phyloP scores from a whole-genome alignment of 202 grass and related monocot genomes.

The Carex arenaria region DNA sequence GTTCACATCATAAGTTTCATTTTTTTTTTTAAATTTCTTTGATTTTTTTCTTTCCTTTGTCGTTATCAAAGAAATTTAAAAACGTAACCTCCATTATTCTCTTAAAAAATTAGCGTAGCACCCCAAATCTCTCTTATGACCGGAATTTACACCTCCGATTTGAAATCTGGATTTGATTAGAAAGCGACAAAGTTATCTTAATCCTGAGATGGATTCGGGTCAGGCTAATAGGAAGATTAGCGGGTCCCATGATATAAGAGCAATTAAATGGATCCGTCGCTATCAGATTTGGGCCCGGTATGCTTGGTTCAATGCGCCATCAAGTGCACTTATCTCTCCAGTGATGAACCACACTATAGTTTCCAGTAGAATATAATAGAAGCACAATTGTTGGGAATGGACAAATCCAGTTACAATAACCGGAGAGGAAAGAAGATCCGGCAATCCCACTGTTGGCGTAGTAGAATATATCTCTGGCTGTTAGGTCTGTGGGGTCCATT shows the following conservation, averaged over 20 bases:
- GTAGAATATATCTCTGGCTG: conserved; percentile 15
- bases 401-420: not conserved
- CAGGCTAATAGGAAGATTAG: conserved; percentile 17
- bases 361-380: not conserved
- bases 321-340: not conserved
- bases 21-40: no score
- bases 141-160: not conserved
- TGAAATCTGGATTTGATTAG: conserved; percentile 3
- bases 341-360: no score
- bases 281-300: conserved; percentile 11
- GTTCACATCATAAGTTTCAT: no score
- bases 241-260: conserved; percentile 8
- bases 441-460: not conserved
- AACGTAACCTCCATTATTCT: no score
- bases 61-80: no score
- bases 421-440: not conserved
- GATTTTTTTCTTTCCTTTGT: no score
- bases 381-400: not conserved
- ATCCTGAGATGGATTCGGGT: conserved; percentile 16
- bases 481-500: conserved; percentile 14
- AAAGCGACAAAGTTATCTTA: conserved; percentile 18
- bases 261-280: conserved; percentile 25
- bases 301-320: not conserved
- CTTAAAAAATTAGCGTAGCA: not conserved
- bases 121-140: not conserved